Base-by-base conservation (phyloP, 106 monocot species). In the Amphibolis antarctica region DNA sequence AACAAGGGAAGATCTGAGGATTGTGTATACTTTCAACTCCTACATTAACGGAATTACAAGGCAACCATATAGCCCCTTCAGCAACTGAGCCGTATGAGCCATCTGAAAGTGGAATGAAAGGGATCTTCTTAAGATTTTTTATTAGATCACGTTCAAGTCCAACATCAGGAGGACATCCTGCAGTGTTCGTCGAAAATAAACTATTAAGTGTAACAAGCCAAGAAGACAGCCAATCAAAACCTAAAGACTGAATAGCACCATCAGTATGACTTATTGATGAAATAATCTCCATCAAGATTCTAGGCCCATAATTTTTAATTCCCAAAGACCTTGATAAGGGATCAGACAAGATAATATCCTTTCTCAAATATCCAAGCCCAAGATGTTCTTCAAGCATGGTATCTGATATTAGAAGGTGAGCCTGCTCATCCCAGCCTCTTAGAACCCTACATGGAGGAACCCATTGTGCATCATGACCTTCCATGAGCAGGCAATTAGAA, bases 51-150 rank as follows among this genome's bases (percentile, higher is more conserved):
- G 63, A 46, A 82, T 84, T 87, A 88, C 76, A 87, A 45, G 96
- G 80, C 55, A 98, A 82, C 98, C 98, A 98, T 48, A 98, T 88
- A n/a, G 90, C 80, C 25, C 87, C 91, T 68, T 91, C 75, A 68
- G 74, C 62, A 27, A 81, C 44, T 25, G 84, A 98, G 53, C 82
- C 75, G 64, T 72, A 85, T 25, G 87, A 81, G 1, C 91, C 85
- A 83, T 90, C 81, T 62, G 87, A 80, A 68, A 98, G 87, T 55
- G 91, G 98, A 74, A 98, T 77, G 46, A 91, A 73, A 24, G 85
- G 78, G 55, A 90, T 72, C 67, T 78, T 72, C 71, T 72, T 80
- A 67, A 98, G 74, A 61, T 27, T 42, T 63, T 70, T 66, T 14
- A 85, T 64, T 49, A 98, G 10, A 62, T 87, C 84, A 78, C 66